phyloP scores from a whole-genome alignment of 352 stramenopile genomes.

The Phytophthora syringae region DNA sequence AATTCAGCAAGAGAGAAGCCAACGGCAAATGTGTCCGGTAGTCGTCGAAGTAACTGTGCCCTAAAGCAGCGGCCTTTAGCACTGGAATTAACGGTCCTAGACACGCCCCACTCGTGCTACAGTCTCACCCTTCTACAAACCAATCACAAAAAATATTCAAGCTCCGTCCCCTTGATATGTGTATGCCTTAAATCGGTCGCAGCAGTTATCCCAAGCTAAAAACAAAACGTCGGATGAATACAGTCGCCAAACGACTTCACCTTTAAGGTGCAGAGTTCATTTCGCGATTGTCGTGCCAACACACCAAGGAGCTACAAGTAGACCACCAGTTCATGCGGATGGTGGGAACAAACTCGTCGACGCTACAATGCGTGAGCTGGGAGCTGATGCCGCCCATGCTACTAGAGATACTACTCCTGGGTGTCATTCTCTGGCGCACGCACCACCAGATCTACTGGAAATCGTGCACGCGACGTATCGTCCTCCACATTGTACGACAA shows the following conservation, averaged over 20 bases:
- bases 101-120: constrained; percentile 11
- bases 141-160: not conserved
- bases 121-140: not conserved
- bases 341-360: too few species aligned
- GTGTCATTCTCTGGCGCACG: constrained; percentile 59
- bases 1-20: too few species aligned
- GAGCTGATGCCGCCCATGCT: constrained; percentile 52
- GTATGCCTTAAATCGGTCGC: not conserved
- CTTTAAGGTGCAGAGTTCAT: too few species aligned
- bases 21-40: constrained; percentile 13
- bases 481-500: constrained; percentile 60
- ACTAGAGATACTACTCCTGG: constrained; percentile 48
- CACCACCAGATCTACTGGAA: constrained; percentile 69
- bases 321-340: too few species aligned
- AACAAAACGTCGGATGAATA: too few species aligned
- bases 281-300: too few species aligned
- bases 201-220: too few species aligned
- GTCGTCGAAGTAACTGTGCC: constrained; percentile 9
- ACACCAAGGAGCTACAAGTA: too few species aligned
- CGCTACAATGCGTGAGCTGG: constrained; percentile 50
- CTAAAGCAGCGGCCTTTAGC: not conserved
- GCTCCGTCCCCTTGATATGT: not conserved
- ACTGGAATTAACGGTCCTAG: constrained; percentile 2
- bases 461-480: constrained; percentile 59
- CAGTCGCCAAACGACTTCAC: too few species aligned